phyloP scores from a whole-genome alignment of 768 basidiomycete species.

The Mycena amicta region DNA sequence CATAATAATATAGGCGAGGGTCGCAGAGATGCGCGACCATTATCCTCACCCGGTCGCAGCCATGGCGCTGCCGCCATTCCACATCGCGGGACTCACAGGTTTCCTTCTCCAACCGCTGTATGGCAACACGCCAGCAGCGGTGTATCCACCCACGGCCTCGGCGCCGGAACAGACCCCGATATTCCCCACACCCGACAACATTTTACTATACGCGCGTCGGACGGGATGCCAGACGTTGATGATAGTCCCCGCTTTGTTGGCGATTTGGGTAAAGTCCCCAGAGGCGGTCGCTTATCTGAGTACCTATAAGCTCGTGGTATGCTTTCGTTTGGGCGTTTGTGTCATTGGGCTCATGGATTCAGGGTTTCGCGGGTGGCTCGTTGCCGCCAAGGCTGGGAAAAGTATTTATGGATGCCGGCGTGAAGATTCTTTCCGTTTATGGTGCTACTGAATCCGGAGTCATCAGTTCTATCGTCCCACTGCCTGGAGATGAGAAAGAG shows the following conservation, averaged over 20 bases:
- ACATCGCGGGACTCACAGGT: conserved; percentile 23
- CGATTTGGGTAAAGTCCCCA: conserved; percentile 37
- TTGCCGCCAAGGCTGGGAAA: conserved; percentile 40
- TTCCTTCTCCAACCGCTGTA: conserved; percentile 25
- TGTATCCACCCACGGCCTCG: conserved; percentile 23
- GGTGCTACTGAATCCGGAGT: conserved; percentile 40
- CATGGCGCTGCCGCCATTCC: conserved; percentile 33
- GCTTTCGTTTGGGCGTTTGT: no score
- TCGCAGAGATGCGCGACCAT: conserved; percentile 22
- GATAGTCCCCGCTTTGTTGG: conserved; percentile 40
- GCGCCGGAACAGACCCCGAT: conserved; percentile 31
- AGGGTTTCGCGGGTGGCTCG: conserved; percentile 31
- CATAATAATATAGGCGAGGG: conserved; percentile 1
- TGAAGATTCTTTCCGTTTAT: conserved; percentile 33
- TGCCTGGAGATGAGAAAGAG: conserved; percentile 25
- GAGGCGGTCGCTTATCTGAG: conserved; percentile 29
- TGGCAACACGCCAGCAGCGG: not conserved
- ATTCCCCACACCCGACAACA: conserved; percentile 41
- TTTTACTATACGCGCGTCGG: conserved; percentile 35
- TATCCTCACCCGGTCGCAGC: conserved; percentile 9
- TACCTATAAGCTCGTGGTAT: conserved; percentile 28
- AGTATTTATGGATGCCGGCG: conserved; percentile 32
- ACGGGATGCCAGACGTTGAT: conserved; percentile 32
- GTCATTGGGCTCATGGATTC: no score
- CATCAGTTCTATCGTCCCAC: conserved; percentile 19